These are phyloP conservation scores for Cubamyces lactineus DNA, from an alignment of 768 basidiomycete genomes.

Conservation along the genomic window DNA sequence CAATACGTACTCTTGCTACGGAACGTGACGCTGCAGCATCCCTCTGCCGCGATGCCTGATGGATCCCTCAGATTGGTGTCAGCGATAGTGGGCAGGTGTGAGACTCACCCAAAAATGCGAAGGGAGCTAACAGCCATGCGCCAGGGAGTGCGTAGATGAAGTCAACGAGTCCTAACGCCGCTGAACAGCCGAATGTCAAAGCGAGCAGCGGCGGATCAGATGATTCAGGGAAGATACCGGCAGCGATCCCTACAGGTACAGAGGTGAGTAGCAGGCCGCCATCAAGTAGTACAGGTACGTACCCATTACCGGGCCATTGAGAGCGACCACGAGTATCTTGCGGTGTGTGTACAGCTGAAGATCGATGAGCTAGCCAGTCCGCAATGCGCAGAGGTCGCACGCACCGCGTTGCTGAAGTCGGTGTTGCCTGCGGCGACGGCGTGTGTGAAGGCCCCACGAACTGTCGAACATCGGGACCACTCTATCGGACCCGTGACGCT, in stretches of 20 bases:
- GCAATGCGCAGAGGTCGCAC: slow-evolving; percentile 18
- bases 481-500: slow-evolving; percentile 17
- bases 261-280: slow-evolving; percentile 2
- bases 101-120: slow-evolving; percentile 60
- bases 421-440: slow-evolving; percentile 54
- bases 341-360: slow-evolving; percentile 63
- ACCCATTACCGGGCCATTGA: slow-evolving; percentile 82
- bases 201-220: background rate
- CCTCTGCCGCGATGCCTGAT: slow-evolving; percentile 68
- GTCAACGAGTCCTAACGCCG: slow-evolving; percentile 70
- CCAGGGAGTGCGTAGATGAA: slow-evolving; percentile 69
- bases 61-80: background rate
- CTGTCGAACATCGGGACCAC: slow-evolving; percentile 17
- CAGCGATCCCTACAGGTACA: slow-evolving; percentile 56
- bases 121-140: slow-evolving; percentile 66
- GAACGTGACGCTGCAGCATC: slow-evolving; percentile 70
- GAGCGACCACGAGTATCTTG: slow-evolving; percentile 71
- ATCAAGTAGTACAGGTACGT: slow-evolving; percentile 19
- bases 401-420: slow-evolving; percentile 67
- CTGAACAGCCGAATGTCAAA: slow-evolving; percentile 36
- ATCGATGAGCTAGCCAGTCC: background rate
- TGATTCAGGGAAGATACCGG: slow-evolving; percentile 43
- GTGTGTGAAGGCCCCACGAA: slow-evolving; percentile 53
- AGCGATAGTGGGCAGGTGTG: too few species aligned
- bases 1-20: slow-evolving; percentile 58